phyloP scores from a whole-genome alignment of 805 yeast species.

The Sungouiella blattae region DNA sequence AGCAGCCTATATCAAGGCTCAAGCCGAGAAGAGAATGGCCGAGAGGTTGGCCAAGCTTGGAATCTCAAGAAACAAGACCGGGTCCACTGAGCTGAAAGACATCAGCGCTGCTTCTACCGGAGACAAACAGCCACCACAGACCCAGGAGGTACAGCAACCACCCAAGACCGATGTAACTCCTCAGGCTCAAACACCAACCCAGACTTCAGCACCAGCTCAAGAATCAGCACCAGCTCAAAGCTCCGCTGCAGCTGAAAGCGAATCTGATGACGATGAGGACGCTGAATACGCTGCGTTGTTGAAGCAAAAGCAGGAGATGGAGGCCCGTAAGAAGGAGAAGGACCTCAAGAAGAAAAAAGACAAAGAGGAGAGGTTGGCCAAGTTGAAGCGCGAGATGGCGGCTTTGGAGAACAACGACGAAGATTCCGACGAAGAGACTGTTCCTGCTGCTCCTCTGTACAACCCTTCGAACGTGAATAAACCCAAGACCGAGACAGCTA shows the following conservation, averaged over 20 bases:
- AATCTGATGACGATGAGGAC: constrained; percentile 38
- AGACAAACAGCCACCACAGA: constrained; percentile 13
- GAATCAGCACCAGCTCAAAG: constrained; percentile 2
- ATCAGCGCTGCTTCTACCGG: too few relatives aligned
- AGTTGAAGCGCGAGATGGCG: constrained; percentile 57
- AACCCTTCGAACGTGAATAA: constrained; percentile 5
- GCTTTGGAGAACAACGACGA: constrained; percentile 38
- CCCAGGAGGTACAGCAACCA: constrained; percentile 3
- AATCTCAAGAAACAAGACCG: constrained; percentile 41
- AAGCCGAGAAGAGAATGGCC: constrained; percentile 71
- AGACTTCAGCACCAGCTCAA: constrained; percentile 4
- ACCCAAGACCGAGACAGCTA: not conserved
- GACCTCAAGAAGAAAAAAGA: constrained; percentile 52
- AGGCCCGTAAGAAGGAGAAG: constrained; percentile 39
- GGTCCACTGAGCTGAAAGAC: constrained; percentile 4
- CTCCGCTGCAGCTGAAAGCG: constrained; percentile 14
- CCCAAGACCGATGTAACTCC: constrained; percentile 9
- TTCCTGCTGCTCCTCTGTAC: constrained; percentile 12
- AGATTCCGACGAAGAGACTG: constrained; percentile 17
- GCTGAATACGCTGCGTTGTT: constrained; percentile 48
- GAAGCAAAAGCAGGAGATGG: constrained; percentile 43
- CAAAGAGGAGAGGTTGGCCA: constrained; percentile 58
- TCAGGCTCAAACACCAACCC: constrained; percentile 15
- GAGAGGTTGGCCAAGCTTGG: constrained; percentile 83
- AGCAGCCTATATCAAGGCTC: constrained; percentile 78